phyloP scores from a whole-genome alignment of 768 basidiomycete genomes.

The Termitomyces sp. region DNA sequence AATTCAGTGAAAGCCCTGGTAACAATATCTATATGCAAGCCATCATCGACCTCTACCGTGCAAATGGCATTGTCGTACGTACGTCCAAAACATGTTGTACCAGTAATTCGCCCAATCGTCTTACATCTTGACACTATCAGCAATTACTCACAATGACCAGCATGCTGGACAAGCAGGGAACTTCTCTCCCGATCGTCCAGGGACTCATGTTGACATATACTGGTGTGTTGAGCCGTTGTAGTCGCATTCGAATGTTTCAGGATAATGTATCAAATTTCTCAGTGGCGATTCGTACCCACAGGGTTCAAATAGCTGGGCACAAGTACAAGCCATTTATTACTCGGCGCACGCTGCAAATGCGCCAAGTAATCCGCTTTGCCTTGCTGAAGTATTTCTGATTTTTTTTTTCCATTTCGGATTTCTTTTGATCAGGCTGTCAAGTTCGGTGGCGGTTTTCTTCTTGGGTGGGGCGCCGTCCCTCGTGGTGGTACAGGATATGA shows the following conservation, averaged over 20 bases:
- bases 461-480: slow-evolving; percentile 41
- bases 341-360: slow-evolving; percentile 42
- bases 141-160: slow-evolving; percentile 50
- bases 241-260: not conserved
- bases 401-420: not conserved
- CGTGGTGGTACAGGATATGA: slow-evolving; percentile 52
- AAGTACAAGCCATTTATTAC: slow-evolving; percentile 49
- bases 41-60: slow-evolving; percentile 43
- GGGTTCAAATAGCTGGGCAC: slow-evolving; percentile 45
- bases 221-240: slow-evolving; percentile 31
- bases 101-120: not conserved
- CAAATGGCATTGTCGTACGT: slow-evolving; percentile 49
- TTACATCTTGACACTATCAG: slow-evolving; percentile 22
- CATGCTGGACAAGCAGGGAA: slow-evolving; percentile 47
- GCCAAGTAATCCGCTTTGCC: slow-evolving; percentile 47
- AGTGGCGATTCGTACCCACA: slow-evolving; percentile 56
- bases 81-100: slow-evolving; percentile 17
- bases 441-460: slow-evolving; percentile 50
- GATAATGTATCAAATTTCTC: not conserved
- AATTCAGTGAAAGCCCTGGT: slow-evolving; percentile 42
- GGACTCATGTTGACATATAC: slow-evolving; percentile 47
- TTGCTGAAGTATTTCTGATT: slow-evolving; percentile 38
- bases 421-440: slow-evolving; percentile 17
- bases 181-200: slow-evolving; percentile 47
- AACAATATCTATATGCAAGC: slow-evolving; percentile 51